Base-by-base conservation (phyloP, 2,329 filamentous ascomycete genomes). In the Aureobasidium sp. region DNA sequence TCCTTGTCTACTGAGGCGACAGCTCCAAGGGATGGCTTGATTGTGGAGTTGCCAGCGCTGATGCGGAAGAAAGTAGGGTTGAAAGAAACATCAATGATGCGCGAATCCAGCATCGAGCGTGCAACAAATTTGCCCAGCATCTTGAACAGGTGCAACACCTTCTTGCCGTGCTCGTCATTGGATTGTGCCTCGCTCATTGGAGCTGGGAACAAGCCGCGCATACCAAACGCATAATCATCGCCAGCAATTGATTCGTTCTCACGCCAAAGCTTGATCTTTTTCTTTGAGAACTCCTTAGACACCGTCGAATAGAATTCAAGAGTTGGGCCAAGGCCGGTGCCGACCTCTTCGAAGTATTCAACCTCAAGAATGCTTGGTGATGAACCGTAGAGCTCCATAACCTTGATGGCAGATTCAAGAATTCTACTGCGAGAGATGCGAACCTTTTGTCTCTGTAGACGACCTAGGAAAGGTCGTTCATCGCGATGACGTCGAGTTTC, bases 41-140 rank as follows among this genome's bases (percentile, higher is more conserved):
- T 86, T 0, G 84, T 78, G 17, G 78, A 79, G 15, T 78, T 82
- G 48, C 81, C 84, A 68, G 95, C 89, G 17, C 90, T 90, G 66
- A 97, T 89, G 63, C 93, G 90, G 86, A 99, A 99, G 79, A 99
- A 97, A 6, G 92, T 96, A 1, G 94, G 90, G 72, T 97, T 99
- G 77, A 99, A 94, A 62, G 93, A 94, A 67, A 99, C 87, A 70
- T 99, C 94, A 68, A 99, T 97, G 72, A 99, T 97, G 60, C 94
- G 86, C 0, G 93, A 97, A 73, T 99, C 94, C 59, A 99, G 87
- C 94, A 99, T 97, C 0, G 94, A 97, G 56, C 94, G 87, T 34
- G 95, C 94, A 52, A 97, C 92, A 73, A 99, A 99, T 72, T 97
- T 97, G 68, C 94, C 94, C 26, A 99, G 86, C 71, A 93, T 88